These are phyloP conservation scores for Actinomortierella wolfii DNA, from an alignment of 371 early-diverging fungal genomes.

Conservation along the genomic window DNA sequence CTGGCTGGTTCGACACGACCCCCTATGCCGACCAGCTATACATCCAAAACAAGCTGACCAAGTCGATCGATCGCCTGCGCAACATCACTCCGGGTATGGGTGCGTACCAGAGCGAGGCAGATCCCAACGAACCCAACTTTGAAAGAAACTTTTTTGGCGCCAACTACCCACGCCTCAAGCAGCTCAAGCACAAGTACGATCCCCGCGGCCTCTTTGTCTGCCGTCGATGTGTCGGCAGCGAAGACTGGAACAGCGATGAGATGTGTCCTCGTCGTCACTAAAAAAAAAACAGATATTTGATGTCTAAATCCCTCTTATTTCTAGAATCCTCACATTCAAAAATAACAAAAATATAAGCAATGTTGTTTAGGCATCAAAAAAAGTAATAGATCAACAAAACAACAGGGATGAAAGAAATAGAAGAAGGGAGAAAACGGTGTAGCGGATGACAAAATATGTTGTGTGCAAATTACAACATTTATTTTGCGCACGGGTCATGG, in stretches of 20 bases:
- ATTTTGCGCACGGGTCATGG: too few species aligned
- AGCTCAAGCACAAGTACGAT: conserved; percentile 50
- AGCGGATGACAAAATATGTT: too few species aligned
- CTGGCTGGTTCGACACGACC: conserved; percentile 15
- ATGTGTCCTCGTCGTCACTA: conserved; percentile 3
- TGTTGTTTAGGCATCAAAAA: too few species aligned
- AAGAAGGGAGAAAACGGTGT: too few species aligned
- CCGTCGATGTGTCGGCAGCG: conserved; percentile 14
- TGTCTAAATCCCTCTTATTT: too few species aligned
- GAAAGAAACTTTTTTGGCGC: conserved; percentile 48
- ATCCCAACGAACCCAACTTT: conserved; percentile 40
- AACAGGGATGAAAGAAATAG: too few species aligned
- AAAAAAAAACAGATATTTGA: too few species aligned
- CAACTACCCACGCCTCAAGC: conserved; percentile 43
- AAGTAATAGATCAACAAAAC: too few species aligned
- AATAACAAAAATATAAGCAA: too few species aligned
- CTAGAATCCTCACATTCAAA: too few species aligned
- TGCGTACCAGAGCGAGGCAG: conserved; percentile 47
- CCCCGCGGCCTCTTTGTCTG: conserved; percentile 43
- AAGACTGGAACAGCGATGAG: conserved; percentile 11
- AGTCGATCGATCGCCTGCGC: conserved; percentile 5
- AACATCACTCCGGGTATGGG: conserved; percentile 19
- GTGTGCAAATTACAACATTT: too few species aligned
- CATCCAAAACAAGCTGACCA: neutral
- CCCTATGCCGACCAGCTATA: conserved; percentile 4